Evolutionary conservation across 2,329 filamentous ascomycete genomes (phyloP).

Genomic region (Sporothrix luriei): DNA sequence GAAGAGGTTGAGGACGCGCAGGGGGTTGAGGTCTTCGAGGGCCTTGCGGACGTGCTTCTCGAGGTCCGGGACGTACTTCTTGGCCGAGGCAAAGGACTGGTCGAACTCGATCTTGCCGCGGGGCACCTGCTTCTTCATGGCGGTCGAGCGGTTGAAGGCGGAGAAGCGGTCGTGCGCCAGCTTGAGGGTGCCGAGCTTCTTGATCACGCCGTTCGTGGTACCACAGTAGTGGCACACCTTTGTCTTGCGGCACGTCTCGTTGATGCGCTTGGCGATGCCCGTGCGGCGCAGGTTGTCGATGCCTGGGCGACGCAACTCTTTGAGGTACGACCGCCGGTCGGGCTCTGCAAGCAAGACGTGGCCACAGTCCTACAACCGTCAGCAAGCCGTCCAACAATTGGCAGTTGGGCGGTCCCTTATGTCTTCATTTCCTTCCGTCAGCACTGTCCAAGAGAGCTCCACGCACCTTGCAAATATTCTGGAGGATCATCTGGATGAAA

Average conservation of each 20-base stretch:
- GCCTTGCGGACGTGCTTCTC: constrained; percentile 91
- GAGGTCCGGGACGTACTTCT: constrained; percentile 75
- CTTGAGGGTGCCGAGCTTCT: constrained; percentile 90
- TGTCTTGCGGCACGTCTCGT: constrained; percentile 85
- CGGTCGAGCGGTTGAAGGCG: constrained; percentile 83
- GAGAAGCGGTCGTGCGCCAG: constrained; percentile 92
- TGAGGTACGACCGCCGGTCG: constrained; percentile 76
- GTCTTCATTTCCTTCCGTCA: background rate
- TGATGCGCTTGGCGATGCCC: constrained; percentile 84
- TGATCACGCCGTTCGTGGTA: constrained; percentile 84
- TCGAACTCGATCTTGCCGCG: constrained; percentile 83
- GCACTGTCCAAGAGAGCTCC: background rate
- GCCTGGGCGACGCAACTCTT: constrained; percentile 74
- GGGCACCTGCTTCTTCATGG: constrained; percentile 80
- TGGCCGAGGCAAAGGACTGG: constrained; percentile 78
- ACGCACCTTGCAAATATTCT: constrained; percentile 84
- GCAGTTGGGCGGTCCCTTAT: background rate
- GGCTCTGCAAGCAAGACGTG: constrained; percentile 78
- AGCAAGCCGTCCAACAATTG: constrained; percentile 40
- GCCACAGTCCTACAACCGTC: constrained; percentile 64
- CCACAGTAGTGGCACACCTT: constrained; percentile 80
- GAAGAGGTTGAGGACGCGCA: constrained; percentile 87
- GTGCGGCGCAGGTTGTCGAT: constrained; percentile 84
- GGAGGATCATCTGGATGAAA: constrained; percentile 86
- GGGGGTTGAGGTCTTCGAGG: constrained; percentile 89